phyloP scores from a whole-genome alignment of 2,329 filamentous ascomycete genomes.

The Dactylellina drechsleri region DNA sequence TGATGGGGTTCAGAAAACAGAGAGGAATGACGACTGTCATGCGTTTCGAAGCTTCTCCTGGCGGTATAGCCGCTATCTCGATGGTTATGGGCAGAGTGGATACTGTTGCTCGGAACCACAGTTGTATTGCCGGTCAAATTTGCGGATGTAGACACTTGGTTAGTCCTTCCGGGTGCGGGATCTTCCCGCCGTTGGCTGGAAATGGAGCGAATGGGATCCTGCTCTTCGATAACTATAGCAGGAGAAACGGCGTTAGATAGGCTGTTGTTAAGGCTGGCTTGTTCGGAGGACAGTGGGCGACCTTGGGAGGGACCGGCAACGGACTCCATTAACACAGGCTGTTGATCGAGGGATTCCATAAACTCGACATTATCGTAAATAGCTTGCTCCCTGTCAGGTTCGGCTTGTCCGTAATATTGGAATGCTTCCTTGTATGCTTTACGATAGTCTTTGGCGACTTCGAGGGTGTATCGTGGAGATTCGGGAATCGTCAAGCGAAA shows the following conservation, averaged over 20 bases:
- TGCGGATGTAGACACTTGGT: neutral
- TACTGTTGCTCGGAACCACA: neutral
- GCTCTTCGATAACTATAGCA: slow-evolving; percentile 65
- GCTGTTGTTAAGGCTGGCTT: neutral
- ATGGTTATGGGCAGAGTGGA: slow-evolving; percentile 3
- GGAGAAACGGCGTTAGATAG: slow-evolving; percentile 60
- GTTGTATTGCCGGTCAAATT: slow-evolving; percentile 3
- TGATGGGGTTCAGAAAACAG: neutral
- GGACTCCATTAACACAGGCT: slow-evolving; percentile 42
- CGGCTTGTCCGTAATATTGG: slow-evolving; percentile 69
- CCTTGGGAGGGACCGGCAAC: slow-evolving; percentile 42
- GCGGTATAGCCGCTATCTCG: slow-evolving; percentile 11
- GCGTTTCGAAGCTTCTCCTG: neutral
- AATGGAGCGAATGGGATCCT: neutral
- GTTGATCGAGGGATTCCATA: slow-evolving; percentile 59
- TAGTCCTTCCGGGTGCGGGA: neutral
- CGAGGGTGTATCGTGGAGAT: slow-evolving; percentile 72
- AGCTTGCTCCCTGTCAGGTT: slow-evolving; percentile 58
- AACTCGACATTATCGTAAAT: slow-evolving; percentile 60
- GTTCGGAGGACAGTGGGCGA: slow-evolving; percentile 3
- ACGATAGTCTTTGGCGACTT: slow-evolving; percentile 72
- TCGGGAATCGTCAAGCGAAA: slow-evolving; percentile 76
- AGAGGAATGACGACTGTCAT: neutral
- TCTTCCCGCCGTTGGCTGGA: neutral
- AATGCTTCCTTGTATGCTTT: slow-evolving; percentile 64